Evolutionary conservation across 2,329 filamentous ascomycete genomes (phyloP).

Genomic region (Colletotrichum caudatum): DNA sequence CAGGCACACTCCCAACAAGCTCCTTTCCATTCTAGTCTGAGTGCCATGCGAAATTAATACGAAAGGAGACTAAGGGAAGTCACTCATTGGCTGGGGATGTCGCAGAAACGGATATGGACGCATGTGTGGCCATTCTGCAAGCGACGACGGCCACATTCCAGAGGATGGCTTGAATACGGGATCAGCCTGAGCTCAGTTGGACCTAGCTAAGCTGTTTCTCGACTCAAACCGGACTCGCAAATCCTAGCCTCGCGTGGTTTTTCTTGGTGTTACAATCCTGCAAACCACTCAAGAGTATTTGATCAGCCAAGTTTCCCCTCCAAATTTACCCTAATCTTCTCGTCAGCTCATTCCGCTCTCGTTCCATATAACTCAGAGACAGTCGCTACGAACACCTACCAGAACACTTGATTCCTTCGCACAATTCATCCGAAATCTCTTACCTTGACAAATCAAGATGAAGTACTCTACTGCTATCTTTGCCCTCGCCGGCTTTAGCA

Average conservation of each 20-base stretch:
- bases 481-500: constrained; percentile 36
- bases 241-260: neutral
- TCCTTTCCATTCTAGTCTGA: constrained; percentile 15
- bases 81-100: constrained; percentile 11
- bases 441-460: constrained; percentile 33
- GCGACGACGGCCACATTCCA: constrained; percentile 31
- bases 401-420: neutral
- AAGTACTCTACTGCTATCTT: constrained; percentile 36
- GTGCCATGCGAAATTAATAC: constrained; percentile 3
- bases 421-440: neutral
- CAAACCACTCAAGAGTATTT: constrained; percentile 10
- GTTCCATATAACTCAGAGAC: constrained; percentile 2
- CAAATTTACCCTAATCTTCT: neutral
- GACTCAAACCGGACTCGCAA: neutral
- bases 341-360: constrained; percentile 25
- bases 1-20: constrained; percentile 22
- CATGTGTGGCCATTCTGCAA: constrained; percentile 25
- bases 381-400: neutral
- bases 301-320: constrained; percentile 8
- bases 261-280: neutral
- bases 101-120: constrained; percentile 27
- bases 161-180: constrained; percentile 9
- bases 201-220: neutral
- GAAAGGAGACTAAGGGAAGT: neutral
- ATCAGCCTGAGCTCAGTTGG: constrained; percentile 12